Evolutionary conservation across 345 rosid genomes (phyloP).

Genomic region (Nasturtium officinale): DNA sequence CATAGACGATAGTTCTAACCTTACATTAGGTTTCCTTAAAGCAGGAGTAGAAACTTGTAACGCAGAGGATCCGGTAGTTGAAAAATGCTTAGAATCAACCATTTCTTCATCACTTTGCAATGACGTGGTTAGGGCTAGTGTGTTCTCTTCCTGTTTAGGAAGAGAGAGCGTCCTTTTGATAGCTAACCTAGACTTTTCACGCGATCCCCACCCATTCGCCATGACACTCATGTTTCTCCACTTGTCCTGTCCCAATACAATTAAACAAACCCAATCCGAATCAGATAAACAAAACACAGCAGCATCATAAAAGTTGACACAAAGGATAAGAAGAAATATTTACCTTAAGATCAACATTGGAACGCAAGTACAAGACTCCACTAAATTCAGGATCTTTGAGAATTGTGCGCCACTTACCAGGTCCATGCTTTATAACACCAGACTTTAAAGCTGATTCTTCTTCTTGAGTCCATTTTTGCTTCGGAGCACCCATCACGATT

Average conservation of each 20-base stretch:
- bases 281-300: background rate
- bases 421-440: slow-evolving; percentile 95
- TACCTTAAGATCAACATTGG: slow-evolving; percentile 99
- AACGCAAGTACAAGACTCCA: slow-evolving; percentile 77
- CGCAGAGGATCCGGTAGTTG: slow-evolving; percentile 45
- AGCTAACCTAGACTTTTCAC: slow-evolving; percentile 76
- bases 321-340: slow-evolving; percentile 27
- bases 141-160: slow-evolving; percentile 62
- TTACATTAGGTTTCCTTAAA: slow-evolving; percentile 70
- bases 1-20: slow-evolving; percentile 49
- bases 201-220: slow-evolving; percentile 93
- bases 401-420: slow-evolving; percentile 98
- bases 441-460: slow-evolving; percentile 95
- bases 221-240: slow-evolving; percentile 99
- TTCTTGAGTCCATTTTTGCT: slow-evolving; percentile 98
- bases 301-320: slow-evolving; percentile 10
- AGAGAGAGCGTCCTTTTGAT: slow-evolving; percentile 60
- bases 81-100: slow-evolving; percentile 56
- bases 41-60: slow-evolving; percentile 54
- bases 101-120: slow-evolving; percentile 74
- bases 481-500: slow-evolving; percentile 87
- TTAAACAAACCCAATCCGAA: background rate
- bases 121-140: slow-evolving; percentile 37
- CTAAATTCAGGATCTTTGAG: slow-evolving; percentile 96
- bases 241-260: slow-evolving; percentile 65